These are phyloP conservation scores for Volutella citrinella DNA, from an alignment of 2,329 filamentous ascomycete species.

Conservation along the genomic window DNA sequence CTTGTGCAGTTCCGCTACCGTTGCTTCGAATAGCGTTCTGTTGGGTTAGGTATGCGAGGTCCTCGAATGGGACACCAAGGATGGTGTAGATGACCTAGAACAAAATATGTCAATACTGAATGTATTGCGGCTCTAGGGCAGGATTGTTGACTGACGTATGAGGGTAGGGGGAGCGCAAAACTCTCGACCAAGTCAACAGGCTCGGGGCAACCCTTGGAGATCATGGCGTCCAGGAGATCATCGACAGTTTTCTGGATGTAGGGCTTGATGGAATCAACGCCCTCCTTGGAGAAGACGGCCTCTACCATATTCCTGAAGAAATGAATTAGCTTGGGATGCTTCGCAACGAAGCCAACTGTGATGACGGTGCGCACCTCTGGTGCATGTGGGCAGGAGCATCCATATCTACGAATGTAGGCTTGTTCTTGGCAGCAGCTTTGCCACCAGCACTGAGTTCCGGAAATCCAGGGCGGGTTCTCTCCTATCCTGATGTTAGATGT, in stretches of 20 bases:
- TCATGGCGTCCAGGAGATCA: conserved; percentile 38
- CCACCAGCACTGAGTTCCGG: conserved; percentile 46
- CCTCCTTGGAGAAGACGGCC: conserved; percentile 37
- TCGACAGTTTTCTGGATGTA: conserved; percentile 45
- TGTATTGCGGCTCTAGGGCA: no score
- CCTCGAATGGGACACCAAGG: conserved; percentile 45
- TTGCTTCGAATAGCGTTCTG: conserved; percentile 45
- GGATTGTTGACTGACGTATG: conserved; percentile 37
- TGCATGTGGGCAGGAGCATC: conserved; percentile 45
- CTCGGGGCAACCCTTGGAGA: conserved; percentile 30
- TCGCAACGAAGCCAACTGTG: no score
- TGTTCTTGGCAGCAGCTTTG: conserved; percentile 45
- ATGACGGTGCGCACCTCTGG: conserved; percentile 35
- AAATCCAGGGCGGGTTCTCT: conserved; percentile 41
- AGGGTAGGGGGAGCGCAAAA: conserved; percentile 46
- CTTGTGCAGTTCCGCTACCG: conserved; percentile 43
- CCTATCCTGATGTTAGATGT: conserved; percentile 17
- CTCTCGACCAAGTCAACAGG: conserved; percentile 45
- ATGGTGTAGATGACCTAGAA: conserved; percentile 49
- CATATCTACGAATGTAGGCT: conserved; percentile 51
- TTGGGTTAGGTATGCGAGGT: conserved; percentile 43
- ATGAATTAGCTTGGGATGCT: no score
- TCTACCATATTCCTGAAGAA: conserved; percentile 43
- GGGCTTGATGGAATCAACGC: conserved; percentile 38
- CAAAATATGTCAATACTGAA: no score